A percentile compares a stretch with the other conserved stretches of the same genome.
Evolutionary conservation across 2,329 filamentous ascomycete genomes (phyloP).

Genomic region (Aspergillus niger): DNA sequence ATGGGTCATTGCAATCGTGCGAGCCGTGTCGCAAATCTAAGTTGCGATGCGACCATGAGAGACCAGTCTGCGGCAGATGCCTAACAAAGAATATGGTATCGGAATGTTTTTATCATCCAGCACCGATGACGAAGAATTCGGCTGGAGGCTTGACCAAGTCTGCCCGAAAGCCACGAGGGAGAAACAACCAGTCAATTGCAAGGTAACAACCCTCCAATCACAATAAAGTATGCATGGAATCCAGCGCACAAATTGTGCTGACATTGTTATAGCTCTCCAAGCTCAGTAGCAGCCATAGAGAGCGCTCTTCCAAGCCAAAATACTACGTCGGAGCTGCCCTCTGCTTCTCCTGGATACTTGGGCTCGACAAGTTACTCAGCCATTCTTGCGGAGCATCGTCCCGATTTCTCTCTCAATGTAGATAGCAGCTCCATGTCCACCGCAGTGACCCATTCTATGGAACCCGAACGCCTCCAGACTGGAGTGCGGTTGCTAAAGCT

Average conservation of each 20-base stretch:
- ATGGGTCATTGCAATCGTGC: constrained; percentile 41
- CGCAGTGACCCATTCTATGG: constrained; percentile 20
- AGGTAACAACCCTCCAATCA: constrained; percentile 20
- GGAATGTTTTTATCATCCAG: constrained; percentile 42
- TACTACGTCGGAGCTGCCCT: constrained; percentile 26
- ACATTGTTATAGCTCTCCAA: constrained; percentile 24
- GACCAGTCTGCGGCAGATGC: constrained; percentile 38
- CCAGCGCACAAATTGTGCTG: neutral
- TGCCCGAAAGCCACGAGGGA: constrained; percentile 16
- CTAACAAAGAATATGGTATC: constrained; percentile 31
- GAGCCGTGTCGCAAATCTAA: constrained; percentile 43
- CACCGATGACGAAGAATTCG: constrained; percentile 40
- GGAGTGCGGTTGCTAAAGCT: constrained; percentile 35
- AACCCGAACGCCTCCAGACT: constrained; percentile 32
- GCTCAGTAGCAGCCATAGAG: constrained; percentile 22
- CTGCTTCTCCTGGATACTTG: constrained; percentile 36
- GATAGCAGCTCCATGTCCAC: constrained; percentile 25
- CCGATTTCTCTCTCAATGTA: constrained; percentile 35
- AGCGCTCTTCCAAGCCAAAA: constrained; percentile 20
- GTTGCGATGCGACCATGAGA: constrained; percentile 39
- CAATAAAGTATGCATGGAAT: neutral
- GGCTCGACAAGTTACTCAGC: constrained; percentile 40
- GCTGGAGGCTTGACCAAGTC: constrained; percentile 15
- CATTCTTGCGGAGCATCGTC: constrained; percentile 36
- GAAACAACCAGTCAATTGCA: constrained; percentile 26